Evolutionary conservation across 1,284 basidiomycete genomes (phyloP).

Genomic region (Cerioporus squamosus): DNA sequence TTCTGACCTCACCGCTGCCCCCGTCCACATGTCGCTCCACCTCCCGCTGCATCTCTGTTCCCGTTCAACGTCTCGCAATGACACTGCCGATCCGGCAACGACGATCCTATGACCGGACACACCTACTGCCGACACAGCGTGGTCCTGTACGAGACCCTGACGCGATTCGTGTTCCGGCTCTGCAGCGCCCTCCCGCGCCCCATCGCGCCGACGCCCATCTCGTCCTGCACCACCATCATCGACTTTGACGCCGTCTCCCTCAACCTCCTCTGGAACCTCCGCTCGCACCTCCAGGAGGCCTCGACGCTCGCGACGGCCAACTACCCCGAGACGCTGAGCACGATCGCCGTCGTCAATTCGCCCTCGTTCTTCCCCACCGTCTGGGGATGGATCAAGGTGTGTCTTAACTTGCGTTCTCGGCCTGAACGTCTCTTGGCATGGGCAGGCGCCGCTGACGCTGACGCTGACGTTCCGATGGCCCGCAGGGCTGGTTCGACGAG

Average conservation of each 20-base stretch:
- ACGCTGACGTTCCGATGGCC: neutral
- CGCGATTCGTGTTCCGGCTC: constrained; percentile 63
- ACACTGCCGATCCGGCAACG: too few relatives aligned
- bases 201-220: constrained; percentile 57
- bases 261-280: constrained; percentile 66
- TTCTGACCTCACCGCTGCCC: constrained; percentile 8
- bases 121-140: constrained; percentile 39
- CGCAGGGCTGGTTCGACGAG: constrained; percentile 76
- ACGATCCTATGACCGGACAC: too few relatives aligned
- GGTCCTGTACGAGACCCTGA: constrained; percentile 69
- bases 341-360: constrained; percentile 72
- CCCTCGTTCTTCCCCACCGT: constrained; percentile 78
- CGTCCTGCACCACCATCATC: constrained; percentile 72
- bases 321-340: constrained; percentile 76
- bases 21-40: neutral
- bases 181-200: constrained; percentile 67
- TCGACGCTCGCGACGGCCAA: constrained; percentile 75
- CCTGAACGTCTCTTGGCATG: neutral
- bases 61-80: neutral
- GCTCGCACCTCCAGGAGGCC: constrained; percentile 74
- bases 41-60: neutral
- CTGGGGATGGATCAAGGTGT: constrained; percentile 80
- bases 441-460: neutral
- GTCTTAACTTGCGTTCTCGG: constrained; percentile 17
- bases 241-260: constrained; percentile 69